Conservation (phyloP, 164 flowering plant species). For the Platanus orientalis region DNA sequence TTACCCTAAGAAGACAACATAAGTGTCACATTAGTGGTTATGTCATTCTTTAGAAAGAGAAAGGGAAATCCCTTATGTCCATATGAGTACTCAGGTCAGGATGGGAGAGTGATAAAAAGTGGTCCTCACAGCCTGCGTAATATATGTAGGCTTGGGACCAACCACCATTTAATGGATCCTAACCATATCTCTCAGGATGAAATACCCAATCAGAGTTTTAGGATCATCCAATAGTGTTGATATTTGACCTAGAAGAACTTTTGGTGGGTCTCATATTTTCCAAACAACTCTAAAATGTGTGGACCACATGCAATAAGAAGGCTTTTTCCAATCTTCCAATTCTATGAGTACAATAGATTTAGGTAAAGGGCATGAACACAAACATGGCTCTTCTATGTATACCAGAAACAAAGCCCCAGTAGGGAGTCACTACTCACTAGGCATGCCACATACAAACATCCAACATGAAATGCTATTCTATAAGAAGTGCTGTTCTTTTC, state of each 20-base stretch:
- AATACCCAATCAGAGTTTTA: not conserved
- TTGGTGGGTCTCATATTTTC: too few relatives aligned
- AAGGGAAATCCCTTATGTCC: too few relatives aligned
- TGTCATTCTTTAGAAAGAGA: too few relatives aligned
- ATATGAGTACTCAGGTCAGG: too few relatives aligned
- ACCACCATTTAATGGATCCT: not conserved
- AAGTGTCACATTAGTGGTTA: too few relatives aligned
- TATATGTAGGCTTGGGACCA: not conserved
- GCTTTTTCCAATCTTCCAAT: not conserved
- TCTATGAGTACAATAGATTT: not conserved
- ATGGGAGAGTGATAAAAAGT: too few relatives aligned
- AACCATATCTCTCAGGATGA: not conserved
- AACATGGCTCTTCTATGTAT: not conserved
- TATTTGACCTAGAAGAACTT: too few relatives aligned
- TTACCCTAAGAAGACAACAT: too few relatives aligned
- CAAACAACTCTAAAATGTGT: too few relatives aligned
- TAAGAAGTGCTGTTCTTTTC: not conserved
- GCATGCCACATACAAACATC: not conserved
- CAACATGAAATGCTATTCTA: not conserved
- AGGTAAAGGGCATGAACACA: too few relatives aligned
- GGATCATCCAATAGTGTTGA: too few relatives aligned
- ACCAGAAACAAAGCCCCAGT: not conserved
- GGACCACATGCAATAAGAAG: not conserved
- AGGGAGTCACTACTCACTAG: not conserved
- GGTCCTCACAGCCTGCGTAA: too few relatives aligned